Evolutionary conservation across 192 early-diverging fungal genomes (phyloP).

Genomic region (Oehlia diaphana): DNA sequence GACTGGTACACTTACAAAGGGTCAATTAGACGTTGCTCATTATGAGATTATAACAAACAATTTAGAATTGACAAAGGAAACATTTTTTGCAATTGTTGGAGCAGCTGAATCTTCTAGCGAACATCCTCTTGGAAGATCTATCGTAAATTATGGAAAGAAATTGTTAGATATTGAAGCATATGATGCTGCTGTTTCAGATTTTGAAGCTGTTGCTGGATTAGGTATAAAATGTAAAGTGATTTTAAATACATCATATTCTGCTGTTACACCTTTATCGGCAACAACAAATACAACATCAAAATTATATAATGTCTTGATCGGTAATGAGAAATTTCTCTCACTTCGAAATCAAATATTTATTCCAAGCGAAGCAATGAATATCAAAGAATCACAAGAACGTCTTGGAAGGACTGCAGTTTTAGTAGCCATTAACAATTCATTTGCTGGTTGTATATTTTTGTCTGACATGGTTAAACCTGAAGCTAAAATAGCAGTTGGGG

Average conservation of each 20-base stretch:
- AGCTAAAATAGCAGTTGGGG: conserved; percentile 64
- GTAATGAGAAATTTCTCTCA: conserved; percentile 69
- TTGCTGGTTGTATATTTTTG: conserved; percentile 75
- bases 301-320: conserved; percentile 61
- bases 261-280: neutral
- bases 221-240: conserved; percentile 66
- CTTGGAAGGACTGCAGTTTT: conserved; percentile 79
- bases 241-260: conserved; percentile 15
- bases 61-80: conserved; percentile 46
- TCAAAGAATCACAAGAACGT: conserved; percentile 56
- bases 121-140: conserved; percentile 87
- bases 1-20: conserved; percentile 92
- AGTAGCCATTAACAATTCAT: conserved; percentile 62
- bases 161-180: conserved; percentile 39
- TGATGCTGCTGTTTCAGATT: conserved; percentile 53
- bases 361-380: conserved; percentile 36
- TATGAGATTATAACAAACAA: conserved; percentile 34
- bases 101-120: conserved; percentile 82
- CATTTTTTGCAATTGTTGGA: conserved; percentile 66
- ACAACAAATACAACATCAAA: conserved; percentile 20
- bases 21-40: conserved; percentile 64
- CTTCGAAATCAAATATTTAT: conserved; percentile 46
- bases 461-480: conserved; percentile 85
- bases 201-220: conserved; percentile 68
- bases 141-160: conserved; percentile 60